Conservation (phyloP, 2,329 filamentous ascomycete genomes). For the Arthroderma sp. region DNA sequence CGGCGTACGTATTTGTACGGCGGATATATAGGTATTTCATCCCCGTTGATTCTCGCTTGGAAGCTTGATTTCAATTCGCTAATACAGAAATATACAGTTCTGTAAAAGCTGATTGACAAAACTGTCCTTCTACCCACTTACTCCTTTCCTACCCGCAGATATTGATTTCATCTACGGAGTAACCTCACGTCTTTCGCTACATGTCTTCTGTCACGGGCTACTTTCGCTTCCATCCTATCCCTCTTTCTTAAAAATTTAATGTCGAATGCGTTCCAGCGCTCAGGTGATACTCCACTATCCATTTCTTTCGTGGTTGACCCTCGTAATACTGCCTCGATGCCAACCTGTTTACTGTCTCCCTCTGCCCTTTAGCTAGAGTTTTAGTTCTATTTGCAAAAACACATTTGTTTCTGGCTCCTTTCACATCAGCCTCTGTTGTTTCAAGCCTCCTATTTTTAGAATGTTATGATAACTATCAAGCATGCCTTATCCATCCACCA, state of each 20-base stretch:
- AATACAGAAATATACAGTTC: slow-evolving; percentile 9
- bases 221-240: not conserved
- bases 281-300: not conserved
- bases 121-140: not conserved
- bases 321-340: not conserved
- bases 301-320: not conserved
- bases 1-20: slow-evolving; percentile 71
- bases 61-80: not conserved
- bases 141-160: not conserved
- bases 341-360: not conserved
- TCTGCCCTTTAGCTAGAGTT: not conserved
- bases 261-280: not conserved
- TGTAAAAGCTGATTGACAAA: slow-evolving; percentile 14
- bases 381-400: no score
- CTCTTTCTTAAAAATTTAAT: not conserved
- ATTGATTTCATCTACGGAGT: not conserved
- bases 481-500: no score
- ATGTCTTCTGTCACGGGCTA: not conserved
- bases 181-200: not conserved
- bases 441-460: no score
- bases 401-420: no score
- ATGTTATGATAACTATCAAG: no score
- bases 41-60: not conserved
- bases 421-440: no score
- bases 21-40: slow-evolving; percentile 62